Evolutionary conservation across 2,329 filamentous ascomycete species (phyloP), one percentile per base, ranked within the genome.

Genomic region (Erysiphe pulchra): DNA sequence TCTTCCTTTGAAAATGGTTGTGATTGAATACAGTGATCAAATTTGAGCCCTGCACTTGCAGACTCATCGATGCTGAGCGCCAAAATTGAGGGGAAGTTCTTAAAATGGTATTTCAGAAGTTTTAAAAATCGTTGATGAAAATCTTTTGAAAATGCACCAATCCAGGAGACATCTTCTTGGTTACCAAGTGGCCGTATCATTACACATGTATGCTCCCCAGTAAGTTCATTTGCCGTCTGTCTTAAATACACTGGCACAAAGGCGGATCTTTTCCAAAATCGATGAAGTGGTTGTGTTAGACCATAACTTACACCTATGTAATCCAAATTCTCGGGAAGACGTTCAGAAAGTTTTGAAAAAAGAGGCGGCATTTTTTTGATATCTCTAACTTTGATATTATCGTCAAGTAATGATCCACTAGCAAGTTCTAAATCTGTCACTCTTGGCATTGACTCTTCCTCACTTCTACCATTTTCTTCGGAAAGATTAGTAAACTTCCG

Each of bases 251-350:
- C 83, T 0, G 90, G 90, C 2, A 77, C 74, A 59, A 94, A 98
- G 0, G 69, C 68, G 14, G 80, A 74, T 33, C 81, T 79, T 63
- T 94, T 93, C 90, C 90, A 98, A 68, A 98, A 98, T 57, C 83
- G 92, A 65, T 93, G 90, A 13, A 98, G 73, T 13, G 74, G 70
- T 36, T 77, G 69, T 0, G 90, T 98, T 47, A 98, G 67, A 45
- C 90, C 92, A 59, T 92, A 98, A 56, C 83, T 92, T 44, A 98
- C 92, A 57, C 92, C 90, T 14, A 98, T 62, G 57, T 95, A 98
- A 62, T 98, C 90, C 7, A 98, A 73, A 6, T 65, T 65, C 40
- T 82, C 77, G 0, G 90, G 79, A 47, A 75, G 77, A 51, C 82
- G 75, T 62, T 98, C 85, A 0, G 79, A 75, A 30, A 98, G 68